Conservation (phyloP, 306 rosid genomes). For the Morella rubra region DNA sequence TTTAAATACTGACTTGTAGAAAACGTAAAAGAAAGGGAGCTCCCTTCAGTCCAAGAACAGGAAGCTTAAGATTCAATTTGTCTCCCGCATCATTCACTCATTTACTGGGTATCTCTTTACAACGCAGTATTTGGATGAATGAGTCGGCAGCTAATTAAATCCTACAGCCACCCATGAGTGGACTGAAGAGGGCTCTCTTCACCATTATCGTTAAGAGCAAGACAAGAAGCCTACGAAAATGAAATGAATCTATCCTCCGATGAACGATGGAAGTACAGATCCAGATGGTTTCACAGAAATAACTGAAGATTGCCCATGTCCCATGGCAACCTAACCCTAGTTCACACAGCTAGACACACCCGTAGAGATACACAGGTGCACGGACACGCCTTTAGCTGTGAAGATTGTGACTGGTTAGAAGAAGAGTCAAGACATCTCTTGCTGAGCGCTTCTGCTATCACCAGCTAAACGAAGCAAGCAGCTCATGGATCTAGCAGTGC, state of each 20-base stretch:
- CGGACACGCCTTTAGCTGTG: background rate
- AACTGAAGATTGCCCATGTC: background rate
- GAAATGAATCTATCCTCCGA: background rate
- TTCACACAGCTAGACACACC: background rate
- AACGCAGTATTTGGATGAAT: constrained; percentile 90
- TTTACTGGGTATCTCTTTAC: constrained; percentile 44
- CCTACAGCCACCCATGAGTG: constrained; percentile 60
- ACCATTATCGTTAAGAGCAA: too few species aligned
- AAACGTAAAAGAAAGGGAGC: constrained; percentile 59
- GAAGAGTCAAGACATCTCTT: background rate
- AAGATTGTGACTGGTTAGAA: background rate
- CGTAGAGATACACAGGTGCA: background rate
- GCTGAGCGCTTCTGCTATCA: background rate
- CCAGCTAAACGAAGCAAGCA: constrained; percentile 8
- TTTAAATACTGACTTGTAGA: background rate
- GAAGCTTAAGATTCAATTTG: constrained; percentile 71
- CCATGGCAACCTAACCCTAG: constrained; percentile 4
- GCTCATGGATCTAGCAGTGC: constrained; percentile 17
- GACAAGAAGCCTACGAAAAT: background rate
- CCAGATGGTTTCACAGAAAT: background rate
- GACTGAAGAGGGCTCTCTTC: constrained; percentile 96
- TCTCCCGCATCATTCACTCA: constrained; percentile 97
- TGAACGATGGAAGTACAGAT: constrained; percentile 5
- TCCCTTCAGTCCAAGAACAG: constrained; percentile 99
- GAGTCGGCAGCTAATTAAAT: constrained; percentile 95